phyloP scores from a whole-genome alignment of 345 rosid genomes.

The Mangifera indica region DNA sequence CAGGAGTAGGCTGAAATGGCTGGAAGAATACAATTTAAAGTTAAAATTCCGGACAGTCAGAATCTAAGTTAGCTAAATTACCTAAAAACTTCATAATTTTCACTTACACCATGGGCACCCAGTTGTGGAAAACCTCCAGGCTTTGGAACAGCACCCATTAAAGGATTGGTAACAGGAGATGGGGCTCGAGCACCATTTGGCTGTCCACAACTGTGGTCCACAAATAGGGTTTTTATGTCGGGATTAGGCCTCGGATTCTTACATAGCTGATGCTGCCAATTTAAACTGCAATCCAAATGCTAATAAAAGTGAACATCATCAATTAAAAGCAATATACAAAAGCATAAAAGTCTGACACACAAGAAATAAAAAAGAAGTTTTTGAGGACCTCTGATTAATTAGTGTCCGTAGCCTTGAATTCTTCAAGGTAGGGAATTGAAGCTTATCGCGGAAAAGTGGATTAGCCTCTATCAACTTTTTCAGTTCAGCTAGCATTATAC shows the following conservation, averaged over 20 bases:
- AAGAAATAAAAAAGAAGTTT: constrained; percentile 16
- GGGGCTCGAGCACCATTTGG: constrained; percentile 72
- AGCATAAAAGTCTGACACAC: not conserved
- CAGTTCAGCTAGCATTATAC: constrained; percentile 76
- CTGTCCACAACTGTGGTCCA: constrained; percentile 76
- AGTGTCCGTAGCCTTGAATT: constrained; percentile 76
- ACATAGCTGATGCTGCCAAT: constrained; percentile 91
- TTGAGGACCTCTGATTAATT: constrained; percentile 72
- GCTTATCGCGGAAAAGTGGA: constrained; percentile 87
- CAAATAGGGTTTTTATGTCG: constrained; percentile 76
- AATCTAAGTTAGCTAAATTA: constrained; percentile 10
- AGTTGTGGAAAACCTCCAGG: constrained; percentile 58
- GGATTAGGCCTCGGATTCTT: constrained; percentile 80
- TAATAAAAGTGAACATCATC: constrained; percentile 19
- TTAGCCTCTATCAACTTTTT: constrained; percentile 84
- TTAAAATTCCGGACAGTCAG: constrained; percentile 21
- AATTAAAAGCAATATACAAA: constrained; percentile 3
- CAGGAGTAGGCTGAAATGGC: constrained; percentile 73
- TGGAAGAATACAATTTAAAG: constrained; percentile 27
- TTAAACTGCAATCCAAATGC: constrained; percentile 50
- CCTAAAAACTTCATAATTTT: not conserved
- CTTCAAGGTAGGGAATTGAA: constrained; percentile 78
- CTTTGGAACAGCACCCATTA: constrained; percentile 64
- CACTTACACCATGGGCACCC: constrained; percentile 72
- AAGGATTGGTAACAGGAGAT: constrained; percentile 73